Base-by-base conservation (phyloP, 163 green algal species). In the Trebouxiophyceae sp. region DNA sequence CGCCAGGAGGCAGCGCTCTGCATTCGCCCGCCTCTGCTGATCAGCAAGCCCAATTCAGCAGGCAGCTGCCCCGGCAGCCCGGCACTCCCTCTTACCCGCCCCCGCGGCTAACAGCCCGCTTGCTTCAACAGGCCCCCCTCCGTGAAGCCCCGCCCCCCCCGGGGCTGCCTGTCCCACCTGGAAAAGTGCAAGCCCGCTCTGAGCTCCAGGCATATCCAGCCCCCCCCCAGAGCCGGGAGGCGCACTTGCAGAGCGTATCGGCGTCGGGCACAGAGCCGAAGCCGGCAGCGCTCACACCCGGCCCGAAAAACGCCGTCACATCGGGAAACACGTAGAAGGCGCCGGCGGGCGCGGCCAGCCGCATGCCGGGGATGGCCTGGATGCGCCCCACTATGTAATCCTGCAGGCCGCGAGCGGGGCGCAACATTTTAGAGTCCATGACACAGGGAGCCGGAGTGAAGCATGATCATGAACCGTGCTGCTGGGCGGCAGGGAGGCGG, bases 281-380 rank as follows among this genome's bases (percentile, higher is more conserved):
- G 28, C 78, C 87, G 8, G 84, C 47, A 0, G 77, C 86, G 19
- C 69, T 46, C 2, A 75, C 75, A 16, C 80, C 82, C 2, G 74
- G 73, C 0, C 90, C 90, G 47, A 95, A 89, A 67, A 96, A 91
- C 0, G 79, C 81, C 3, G 75, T 84, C 69, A 97, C 84, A 63
- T 97, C 88, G 19, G 91, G 92, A 29, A 99, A 82, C 45, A 91
- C 83, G 66, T 99, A 99, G 68, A 99, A 99, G 5, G 94, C 94
- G 8, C 91, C 91, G 58, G 84, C 33, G 0, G 87, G 89, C 44
- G 80, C 69, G 1, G 71, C 76, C 31, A 96, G 69, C 23, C 73
- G 77, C 2, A 96, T 70, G 22, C 89, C 89, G 2, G 69, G 67
- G 33, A 96, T 94, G 39, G 68, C 68, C 55, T 72, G 70, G 54